Evolutionary conservation across 2,329 filamentous ascomycete genomes (phyloP).

Genomic region (Hymenoscyphus repandus): DNA sequence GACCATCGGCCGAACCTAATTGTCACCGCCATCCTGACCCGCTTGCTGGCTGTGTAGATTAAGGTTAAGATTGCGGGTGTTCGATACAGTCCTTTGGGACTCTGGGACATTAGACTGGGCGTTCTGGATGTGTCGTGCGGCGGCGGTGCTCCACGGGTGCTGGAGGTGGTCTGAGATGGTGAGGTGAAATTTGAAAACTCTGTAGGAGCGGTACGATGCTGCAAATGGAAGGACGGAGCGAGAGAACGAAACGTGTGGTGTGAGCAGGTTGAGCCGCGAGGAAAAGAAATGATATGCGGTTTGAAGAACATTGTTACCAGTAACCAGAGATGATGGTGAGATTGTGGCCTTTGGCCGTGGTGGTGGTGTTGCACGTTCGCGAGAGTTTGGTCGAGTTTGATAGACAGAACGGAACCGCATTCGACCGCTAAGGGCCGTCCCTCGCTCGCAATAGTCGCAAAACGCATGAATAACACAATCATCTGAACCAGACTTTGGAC

Average conservation of each 20-base stretch:
- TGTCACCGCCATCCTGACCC: neutral
- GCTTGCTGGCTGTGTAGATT: neutral
- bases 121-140: neutral
- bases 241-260: neutral
- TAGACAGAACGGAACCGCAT: conserved; percentile 5
- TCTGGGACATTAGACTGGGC: neutral
- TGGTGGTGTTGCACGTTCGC: neutral
- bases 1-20: neutral
- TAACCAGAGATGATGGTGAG: neutral
- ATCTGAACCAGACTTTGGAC: conserved; percentile 10
- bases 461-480: conserved; percentile 11
- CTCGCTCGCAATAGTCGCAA: neutral
- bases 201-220: no score
- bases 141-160: neutral
- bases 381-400: conserved; percentile 7
- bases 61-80: neutral
- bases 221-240: neutral
- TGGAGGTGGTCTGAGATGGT: no score
- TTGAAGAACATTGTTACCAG: neutral
- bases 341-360: neutral
- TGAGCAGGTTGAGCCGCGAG: neutral
- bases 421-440: neutral
- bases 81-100: neutral
- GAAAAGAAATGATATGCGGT: neutral
- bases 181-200: no score